Base-by-base conservation (phyloP, 805 yeast genomes). In the Yamadazyma olivae region DNA sequence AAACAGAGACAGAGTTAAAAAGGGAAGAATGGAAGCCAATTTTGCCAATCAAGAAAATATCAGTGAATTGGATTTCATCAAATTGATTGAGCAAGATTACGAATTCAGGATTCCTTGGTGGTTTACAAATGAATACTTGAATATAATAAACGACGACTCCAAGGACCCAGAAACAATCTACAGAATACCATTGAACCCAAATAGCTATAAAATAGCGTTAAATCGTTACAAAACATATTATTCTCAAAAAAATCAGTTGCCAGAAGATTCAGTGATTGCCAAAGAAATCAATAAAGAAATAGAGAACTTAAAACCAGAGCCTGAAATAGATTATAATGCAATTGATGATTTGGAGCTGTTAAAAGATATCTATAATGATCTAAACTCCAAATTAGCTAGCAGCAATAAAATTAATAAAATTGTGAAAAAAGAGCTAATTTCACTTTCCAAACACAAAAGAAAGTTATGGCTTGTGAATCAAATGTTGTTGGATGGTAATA, bases 401-500 rank as follows among this genome's bases (percentile, higher is more conserved):
- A 61, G 66, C 2, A 36, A 47, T 12, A 66, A 61, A 34, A 61
- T 72, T 17, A 64, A 68, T 36, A 53, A 61, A 37, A 36, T 70
- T 6, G 57, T 70, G 17, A 53, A 56, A 6, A 45, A 43, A 4
- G 53, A 65, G 23, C 49, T 72, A 21, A 43, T 41, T 5, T 33
- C 35, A 1, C 43, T 55, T 1, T 38, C 61, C 10, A 47, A 54
- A 28, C 54, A 57, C 27, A 61, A 62, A 28, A 55, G 76, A 24
- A 50, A 57, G 23, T 40, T 68, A 18, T 71, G 72, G 70, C 37
- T 55, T 5, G 45, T 54, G 5, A 74, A 69, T 36, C 77, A 74
- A 40, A 38, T 61, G 8, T 46, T 74, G 13, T 43, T 74, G 17
- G 73, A 73, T 36, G 67, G 70, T 4, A 70, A 67, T 35, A 53